Evolutionary conservation across 2,329 filamentous ascomycete genomes (phyloP).

Genomic region (Akanthomyces lecanii): DNA sequence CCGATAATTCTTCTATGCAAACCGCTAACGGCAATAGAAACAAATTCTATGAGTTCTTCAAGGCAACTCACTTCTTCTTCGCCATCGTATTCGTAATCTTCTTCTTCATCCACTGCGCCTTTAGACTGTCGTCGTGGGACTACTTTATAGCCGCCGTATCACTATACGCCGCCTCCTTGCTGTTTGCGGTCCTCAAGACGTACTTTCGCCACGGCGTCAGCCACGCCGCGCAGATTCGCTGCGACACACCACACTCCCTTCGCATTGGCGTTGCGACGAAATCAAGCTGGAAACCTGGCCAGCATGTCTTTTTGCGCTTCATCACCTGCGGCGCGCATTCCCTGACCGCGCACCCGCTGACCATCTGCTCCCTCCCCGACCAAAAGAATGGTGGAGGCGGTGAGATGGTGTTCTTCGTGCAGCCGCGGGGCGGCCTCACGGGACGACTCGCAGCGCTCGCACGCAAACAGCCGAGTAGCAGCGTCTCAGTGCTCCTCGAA

Average conservation of each 20-base stretch:
- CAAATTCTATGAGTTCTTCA: slow-evolving; percentile 58
- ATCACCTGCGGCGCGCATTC: slow-evolving; percentile 39
- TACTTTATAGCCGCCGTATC: slow-evolving; percentile 56
- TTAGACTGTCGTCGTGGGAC: slow-evolving; percentile 52
- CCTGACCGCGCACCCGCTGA: slow-evolving; percentile 51
- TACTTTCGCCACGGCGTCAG: slow-evolving; percentile 47
- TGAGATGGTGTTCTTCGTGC: slow-evolving; percentile 51
- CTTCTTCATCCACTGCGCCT: slow-evolving; percentile 58
- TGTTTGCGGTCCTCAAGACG: slow-evolving; percentile 48
- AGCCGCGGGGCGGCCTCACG: slow-evolving; percentile 47
- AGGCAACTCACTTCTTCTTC: slow-evolving; percentile 49
- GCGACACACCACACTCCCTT: slow-evolving; percentile 35
- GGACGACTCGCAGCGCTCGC: slow-evolving; percentile 39
- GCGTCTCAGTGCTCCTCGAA: slow-evolving; percentile 48
- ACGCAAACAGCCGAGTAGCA: slow-evolving; percentile 29
- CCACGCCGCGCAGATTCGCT: slow-evolving; percentile 37
- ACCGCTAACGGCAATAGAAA: slow-evolving; percentile 33
- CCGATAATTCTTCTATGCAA: not conserved
- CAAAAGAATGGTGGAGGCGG: slow-evolving; percentile 20
- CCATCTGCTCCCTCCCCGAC: slow-evolving; percentile 46
- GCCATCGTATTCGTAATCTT: slow-evolving; percentile 53
- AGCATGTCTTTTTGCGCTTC: slow-evolving; percentile 54
- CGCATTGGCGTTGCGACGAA: slow-evolving; percentile 40
- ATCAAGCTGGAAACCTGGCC: slow-evolving; percentile 46
- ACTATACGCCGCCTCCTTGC: slow-evolving; percentile 20